These are phyloP conservation scores for Apophysomyces elegans DNA, from an alignment of 371 early-diverging fungal species.

Conservation along the genomic window DNA sequence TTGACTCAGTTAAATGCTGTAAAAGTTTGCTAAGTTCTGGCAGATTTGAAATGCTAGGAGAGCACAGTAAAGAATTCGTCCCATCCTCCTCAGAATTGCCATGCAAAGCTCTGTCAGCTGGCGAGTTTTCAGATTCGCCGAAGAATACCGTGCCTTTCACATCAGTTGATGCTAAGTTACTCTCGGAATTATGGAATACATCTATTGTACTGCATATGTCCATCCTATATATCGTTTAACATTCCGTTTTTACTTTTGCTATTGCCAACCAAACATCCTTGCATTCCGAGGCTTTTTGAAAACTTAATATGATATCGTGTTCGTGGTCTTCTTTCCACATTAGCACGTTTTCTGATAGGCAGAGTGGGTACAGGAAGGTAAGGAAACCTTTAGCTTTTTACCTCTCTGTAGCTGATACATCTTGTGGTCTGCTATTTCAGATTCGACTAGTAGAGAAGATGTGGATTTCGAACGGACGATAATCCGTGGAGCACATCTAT, in stretches of 20 bases:
- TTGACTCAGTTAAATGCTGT: not conserved
- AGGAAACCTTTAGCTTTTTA: constrained; percentile 19
- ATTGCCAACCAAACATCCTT: not conserved
- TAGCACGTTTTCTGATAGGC: constrained; percentile 69
- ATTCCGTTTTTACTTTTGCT: not conserved
- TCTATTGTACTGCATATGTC: not conserved
- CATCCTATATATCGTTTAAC: not conserved
- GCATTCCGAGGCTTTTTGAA: constrained; percentile 80
- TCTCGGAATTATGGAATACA: not conserved
- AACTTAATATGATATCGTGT: constrained; percentile 79
- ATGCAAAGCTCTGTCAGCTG: no score
- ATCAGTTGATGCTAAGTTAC: no score
- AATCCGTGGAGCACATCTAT: constrained; percentile 24
- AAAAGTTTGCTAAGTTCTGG: not conserved
- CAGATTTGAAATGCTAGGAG: not conserved
- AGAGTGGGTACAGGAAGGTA: not conserved
- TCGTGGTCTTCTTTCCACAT: constrained; percentile 81
- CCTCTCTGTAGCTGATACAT: constrained; percentile 74
- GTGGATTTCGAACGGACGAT: constrained; percentile 63
- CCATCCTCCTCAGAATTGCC: not conserved
- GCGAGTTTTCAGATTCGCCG: no score
- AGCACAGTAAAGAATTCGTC: not conserved
- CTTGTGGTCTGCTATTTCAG: constrained; percentile 59
- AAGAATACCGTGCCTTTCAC: no score
- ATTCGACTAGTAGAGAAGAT: constrained; percentile 56